Evolutionary conservation across 805 yeast species (phyloP).

Genomic region (Zygotorulaspora danielsina): DNA sequence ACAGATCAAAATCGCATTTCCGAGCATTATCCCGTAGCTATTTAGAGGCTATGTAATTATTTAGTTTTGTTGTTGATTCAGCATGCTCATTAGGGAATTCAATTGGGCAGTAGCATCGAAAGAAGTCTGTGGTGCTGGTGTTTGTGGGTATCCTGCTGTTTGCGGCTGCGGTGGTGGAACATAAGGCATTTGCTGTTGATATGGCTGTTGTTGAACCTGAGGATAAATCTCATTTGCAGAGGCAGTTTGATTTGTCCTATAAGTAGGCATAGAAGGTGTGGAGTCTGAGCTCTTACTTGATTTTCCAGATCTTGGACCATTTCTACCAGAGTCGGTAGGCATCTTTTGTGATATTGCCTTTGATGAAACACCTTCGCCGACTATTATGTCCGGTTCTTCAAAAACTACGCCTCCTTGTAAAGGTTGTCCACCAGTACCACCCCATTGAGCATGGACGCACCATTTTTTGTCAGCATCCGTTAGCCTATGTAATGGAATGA

Average conservation of each 20-base stretch:
- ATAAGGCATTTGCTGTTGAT: constrained; percentile 15
- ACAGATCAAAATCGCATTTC: too few relatives aligned
- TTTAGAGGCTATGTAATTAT: constrained; percentile 4
- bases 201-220: constrained; percentile 21
- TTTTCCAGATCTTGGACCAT: constrained; percentile 77
- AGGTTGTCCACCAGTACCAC: constrained; percentile 91
- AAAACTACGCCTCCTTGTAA: constrained; percentile 73
- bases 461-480: constrained; percentile 93
- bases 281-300: constrained; percentile 40
- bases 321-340: constrained; percentile 85
- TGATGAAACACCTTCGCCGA: constrained; percentile 89
- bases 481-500: constrained; percentile 79
- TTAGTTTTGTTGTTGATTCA: constrained; percentile 37
- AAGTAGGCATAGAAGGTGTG: constrained; percentile 32
- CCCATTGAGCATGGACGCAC: constrained; percentile 90
- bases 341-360: constrained; percentile 86
- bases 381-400: constrained; percentile 97
- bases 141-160: constrained; percentile 14
- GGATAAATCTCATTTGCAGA: constrained; percentile 20
- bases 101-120: constrained; percentile 40
- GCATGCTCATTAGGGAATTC: constrained; percentile 41
- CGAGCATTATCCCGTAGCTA: too few relatives aligned
- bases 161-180: constrained; percentile 16
- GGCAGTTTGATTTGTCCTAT: constrained; percentile 16
- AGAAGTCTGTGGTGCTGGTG: constrained; percentile 23